Conservation (phyloP, 2,329 filamentous ascomycete species). For the Fusarium sp. region DNA sequence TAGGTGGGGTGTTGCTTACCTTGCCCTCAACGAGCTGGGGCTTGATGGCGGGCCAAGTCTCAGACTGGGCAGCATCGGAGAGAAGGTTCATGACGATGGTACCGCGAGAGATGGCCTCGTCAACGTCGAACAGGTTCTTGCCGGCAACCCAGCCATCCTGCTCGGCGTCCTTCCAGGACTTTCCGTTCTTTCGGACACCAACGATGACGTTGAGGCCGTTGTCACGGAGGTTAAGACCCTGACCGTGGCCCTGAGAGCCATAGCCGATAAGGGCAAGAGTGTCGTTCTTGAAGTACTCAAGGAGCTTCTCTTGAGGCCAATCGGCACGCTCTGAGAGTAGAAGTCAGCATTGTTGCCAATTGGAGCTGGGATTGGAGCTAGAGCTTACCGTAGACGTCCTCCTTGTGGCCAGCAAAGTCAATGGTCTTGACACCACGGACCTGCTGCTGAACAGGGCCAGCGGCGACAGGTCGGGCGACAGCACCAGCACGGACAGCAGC, state of each 20-base stretch:
- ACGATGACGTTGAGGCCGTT: slow-evolving; percentile 99
- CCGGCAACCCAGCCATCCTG: slow-evolving; percentile 98
- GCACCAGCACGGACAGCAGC: slow-evolving; percentile 69
- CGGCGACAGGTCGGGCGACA: slow-evolving; percentile 66
- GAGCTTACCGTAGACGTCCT: slow-evolving; percentile 87
- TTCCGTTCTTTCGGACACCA: slow-evolving; percentile 97
- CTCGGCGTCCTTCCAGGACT: slow-evolving; percentile 97
- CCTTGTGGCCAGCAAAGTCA: slow-evolving; percentile 96
- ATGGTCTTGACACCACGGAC: slow-evolving; percentile 96
- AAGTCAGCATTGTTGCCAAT: slow-evolving; percentile 46
- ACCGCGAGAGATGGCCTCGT: slow-evolving; percentile 93
- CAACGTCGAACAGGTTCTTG: slow-evolving; percentile 99
- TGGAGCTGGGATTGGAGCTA: background rate
- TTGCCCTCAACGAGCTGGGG: slow-evolving; percentile 99
- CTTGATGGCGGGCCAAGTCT: slow-evolving; percentile 99
- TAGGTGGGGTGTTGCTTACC: slow-evolving; percentile 67
- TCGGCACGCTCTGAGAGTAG: slow-evolving; percentile 86
- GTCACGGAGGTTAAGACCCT: slow-evolving; percentile 99
- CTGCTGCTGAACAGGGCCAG: slow-evolving; percentile 75
- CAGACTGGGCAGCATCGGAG: slow-evolving; percentile 95
- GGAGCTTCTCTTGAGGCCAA: slow-evolving; percentile 98
- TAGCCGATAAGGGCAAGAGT: slow-evolving; percentile 99
- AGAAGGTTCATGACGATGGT: slow-evolving; percentile 99
- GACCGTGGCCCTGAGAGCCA: slow-evolving; percentile 96
- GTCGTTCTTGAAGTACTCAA: slow-evolving; percentile 99